A percentile compares a stretch with the other conserved stretches of the same genome.
Evolutionary conservation across 1,284 basidiomycete species (phyloP).

Genomic region (Ganoderma leucocontextum): DNA sequence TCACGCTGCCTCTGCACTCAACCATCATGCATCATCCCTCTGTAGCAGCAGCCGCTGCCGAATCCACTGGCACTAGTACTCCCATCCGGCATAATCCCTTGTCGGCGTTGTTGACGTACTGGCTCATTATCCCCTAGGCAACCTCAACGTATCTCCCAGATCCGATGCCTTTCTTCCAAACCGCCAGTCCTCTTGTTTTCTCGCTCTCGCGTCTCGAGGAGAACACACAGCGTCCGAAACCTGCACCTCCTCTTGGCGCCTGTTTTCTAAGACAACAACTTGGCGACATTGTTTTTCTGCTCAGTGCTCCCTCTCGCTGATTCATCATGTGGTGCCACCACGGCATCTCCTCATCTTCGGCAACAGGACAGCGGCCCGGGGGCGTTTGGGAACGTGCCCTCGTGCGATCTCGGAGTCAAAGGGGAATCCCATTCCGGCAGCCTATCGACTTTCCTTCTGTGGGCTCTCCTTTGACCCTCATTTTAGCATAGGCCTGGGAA

Average conservation of each 20-base stretch:
- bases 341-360: slow-evolving; percentile 7
- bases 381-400: slow-evolving; percentile 3
- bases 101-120: not conserved
- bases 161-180: not conserved
- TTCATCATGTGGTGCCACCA: not conserved
- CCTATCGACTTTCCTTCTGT: slow-evolving; percentile 21
- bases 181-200: not conserved
- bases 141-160: not conserved
- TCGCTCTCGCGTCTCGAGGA: not conserved
- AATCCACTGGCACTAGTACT: not conserved
- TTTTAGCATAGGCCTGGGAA: slow-evolving; percentile 25
- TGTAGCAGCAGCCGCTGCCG: not conserved
- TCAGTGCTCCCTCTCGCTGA: not conserved
- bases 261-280: not conserved
- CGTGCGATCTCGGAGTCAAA: slow-evolving; percentile 16
- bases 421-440: slow-evolving; percentile 15
- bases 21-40: not conserved
- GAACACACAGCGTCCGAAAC: not conserved
- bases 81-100: not conserved
- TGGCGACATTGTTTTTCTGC: slow-evolving; percentile 10
- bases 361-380: slow-evolving; percentile 22
- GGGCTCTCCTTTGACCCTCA: slow-evolving; percentile 29
- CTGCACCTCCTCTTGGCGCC: not conserved
- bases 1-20: slow-evolving; percentile 12
- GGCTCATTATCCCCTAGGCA: not conserved